Evolutionary conservation across 305 asterid genomes (phyloP).

Genomic region (Rubia occidens): DNA sequence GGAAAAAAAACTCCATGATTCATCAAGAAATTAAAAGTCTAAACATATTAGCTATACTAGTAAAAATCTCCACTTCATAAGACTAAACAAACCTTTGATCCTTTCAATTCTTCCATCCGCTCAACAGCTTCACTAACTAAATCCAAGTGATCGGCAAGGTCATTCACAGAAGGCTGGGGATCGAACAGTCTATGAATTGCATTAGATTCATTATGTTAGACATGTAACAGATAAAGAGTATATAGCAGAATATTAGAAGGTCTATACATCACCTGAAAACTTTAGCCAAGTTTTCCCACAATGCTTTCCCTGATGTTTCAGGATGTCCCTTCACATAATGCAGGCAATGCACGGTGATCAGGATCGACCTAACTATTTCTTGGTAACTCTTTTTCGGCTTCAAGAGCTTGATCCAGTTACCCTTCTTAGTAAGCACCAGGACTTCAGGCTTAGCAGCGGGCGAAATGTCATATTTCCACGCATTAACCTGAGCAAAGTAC

Average conservation of each 20-base stretch:
- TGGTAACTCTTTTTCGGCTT: conserved; percentile 58
- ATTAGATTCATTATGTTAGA: conserved; percentile 12
- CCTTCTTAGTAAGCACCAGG: conserved; percentile 51
- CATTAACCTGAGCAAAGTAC: conserved; percentile 47
- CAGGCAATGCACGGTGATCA: conserved; percentile 50
- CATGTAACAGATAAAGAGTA: neutral
- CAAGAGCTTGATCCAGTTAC: conserved; percentile 69
- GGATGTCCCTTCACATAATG: conserved; percentile 55
- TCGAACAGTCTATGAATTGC: conserved; percentile 44
- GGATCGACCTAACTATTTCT: conserved; percentile 40
- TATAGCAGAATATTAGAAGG: conserved; percentile 10
- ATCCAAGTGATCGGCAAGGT: conserved; percentile 45
- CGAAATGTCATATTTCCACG: conserved; percentile 67
- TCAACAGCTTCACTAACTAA: conserved; percentile 55
- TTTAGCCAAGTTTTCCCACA: conserved; percentile 70
- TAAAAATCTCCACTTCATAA: neutral
- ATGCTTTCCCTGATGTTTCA: conserved; percentile 41
- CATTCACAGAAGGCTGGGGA: conserved; percentile 58
- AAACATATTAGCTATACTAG: neutral
- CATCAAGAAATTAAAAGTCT: neutral
- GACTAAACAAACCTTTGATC: conserved; percentile 52
- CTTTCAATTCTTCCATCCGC: conserved; percentile 44
- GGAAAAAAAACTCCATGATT: neutral
- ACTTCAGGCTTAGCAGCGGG: conserved; percentile 44
- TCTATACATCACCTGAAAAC: conserved; percentile 51